These are phyloP conservation scores for Penicillium rolfsii DNA, from an alignment of 2,329 filamentous ascomycete species.

Conservation along the genomic window DNA sequence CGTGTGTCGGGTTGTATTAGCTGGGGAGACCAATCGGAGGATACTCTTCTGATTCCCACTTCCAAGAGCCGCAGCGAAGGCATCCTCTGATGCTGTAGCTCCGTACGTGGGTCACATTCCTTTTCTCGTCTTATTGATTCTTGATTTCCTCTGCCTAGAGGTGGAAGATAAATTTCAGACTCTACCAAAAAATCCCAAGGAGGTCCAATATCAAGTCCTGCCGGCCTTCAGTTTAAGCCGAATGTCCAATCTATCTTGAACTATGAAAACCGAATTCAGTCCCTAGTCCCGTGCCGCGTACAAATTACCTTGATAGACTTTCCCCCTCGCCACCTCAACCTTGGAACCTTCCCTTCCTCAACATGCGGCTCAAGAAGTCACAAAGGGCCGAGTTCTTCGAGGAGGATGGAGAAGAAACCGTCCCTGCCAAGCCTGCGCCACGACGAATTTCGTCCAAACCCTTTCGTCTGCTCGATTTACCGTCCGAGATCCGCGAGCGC, in stretches of 20 bases:
- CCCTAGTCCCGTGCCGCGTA: constrained; percentile 23
- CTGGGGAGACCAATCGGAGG: constrained; percentile 53
- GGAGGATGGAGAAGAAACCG: constrained; percentile 14
- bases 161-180: background rate
- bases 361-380: constrained; percentile 27
- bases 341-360: constrained; percentile 10
- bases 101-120: constrained; percentile 53
- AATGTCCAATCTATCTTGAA: constrained; percentile 30
- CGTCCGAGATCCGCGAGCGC: constrained; percentile 56
- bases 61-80: constrained; percentile 56
- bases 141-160: background rate
- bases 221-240: constrained; percentile 8
- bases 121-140: constrained; percentile 5
- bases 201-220: constrained; percentile 4
- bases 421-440: constrained; percentile 24
- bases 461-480: constrained; percentile 58
- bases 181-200: background rate
- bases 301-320: constrained; percentile 25
- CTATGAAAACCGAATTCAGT: constrained; percentile 21
- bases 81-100: constrained; percentile 51
- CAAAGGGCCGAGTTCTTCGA: constrained; percentile 18
- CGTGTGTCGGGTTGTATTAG: constrained; percentile 63
- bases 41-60: constrained; percentile 44
- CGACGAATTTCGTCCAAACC: constrained; percentile 26
- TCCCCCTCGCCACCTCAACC: constrained; percentile 9